phyloP scores from a whole-genome alignment of 2,329 filamentous ascomycete species.

The Penicillium sp. region DNA sequence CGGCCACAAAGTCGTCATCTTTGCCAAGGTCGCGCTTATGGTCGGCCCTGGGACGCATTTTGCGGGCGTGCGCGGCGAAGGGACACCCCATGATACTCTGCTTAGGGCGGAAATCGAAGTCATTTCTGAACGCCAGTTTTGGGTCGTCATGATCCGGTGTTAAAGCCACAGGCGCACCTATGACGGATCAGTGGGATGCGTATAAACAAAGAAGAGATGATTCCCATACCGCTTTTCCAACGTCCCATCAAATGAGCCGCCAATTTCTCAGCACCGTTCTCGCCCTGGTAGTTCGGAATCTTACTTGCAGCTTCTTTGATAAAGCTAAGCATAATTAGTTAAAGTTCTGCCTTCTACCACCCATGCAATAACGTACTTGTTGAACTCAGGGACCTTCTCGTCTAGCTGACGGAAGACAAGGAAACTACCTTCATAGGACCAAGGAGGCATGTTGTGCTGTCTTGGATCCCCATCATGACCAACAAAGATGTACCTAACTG shows the following conservation, averaged over 20 bases:
- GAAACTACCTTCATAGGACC: constrained; percentile 47
- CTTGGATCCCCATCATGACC: constrained; percentile 36
- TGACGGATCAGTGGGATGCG: too few relatives aligned
- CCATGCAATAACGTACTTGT: constrained; percentile 21
- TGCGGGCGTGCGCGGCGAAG: constrained; percentile 48
- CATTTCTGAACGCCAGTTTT: constrained; percentile 30
- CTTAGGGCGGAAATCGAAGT: constrained; percentile 37
- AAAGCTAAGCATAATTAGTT: too few relatives aligned
- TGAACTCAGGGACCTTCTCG: constrained; percentile 47
- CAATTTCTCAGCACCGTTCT: constrained; percentile 27
- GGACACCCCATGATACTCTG: constrained; percentile 41
- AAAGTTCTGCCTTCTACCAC: too few relatives aligned
- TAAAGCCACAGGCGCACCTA: too few relatives aligned
- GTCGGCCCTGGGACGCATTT: constrained; percentile 46
- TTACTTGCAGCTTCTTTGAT: too few relatives aligned
- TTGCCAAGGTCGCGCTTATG: constrained; percentile 18
- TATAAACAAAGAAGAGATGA: too few relatives aligned
- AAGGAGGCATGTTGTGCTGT: constrained; percentile 27
- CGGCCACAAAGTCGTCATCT: too few relatives aligned
- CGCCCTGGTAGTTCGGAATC: too few relatives aligned
- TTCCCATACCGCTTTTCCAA: constrained; percentile 40
- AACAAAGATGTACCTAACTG: constrained; percentile 35
- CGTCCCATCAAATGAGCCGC: constrained; percentile 45
- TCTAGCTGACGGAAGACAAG: constrained; percentile 45
- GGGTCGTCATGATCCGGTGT: constrained; percentile 23